A percentile compares a stretch with the other conserved stretches of the same genome.
These are phyloP conservation scores for Talaromyces sp. DNA, from an alignment of 2,329 filamentous ascomycete genomes.

Conservation along the genomic window DNA sequence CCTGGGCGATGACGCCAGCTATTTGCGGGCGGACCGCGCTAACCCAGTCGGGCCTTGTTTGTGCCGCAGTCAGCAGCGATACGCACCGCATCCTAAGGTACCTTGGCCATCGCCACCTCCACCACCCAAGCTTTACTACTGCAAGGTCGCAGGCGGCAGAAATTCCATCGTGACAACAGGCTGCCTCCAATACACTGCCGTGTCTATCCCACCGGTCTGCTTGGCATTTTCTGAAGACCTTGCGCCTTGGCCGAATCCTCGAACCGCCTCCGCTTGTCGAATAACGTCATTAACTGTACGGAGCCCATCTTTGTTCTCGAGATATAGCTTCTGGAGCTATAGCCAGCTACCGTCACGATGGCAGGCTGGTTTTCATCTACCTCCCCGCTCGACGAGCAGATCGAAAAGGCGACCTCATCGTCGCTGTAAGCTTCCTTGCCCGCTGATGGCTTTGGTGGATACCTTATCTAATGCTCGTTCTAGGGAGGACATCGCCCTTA, in stretches of 20 bases:
- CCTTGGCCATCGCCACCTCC: neutral
- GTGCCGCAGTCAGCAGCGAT: neutral
- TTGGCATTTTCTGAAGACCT: neutral
- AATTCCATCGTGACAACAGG: neutral
- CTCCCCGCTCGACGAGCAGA: constrained; percentile 91
- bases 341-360: constrained; percentile 57
- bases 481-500: constrained; percentile 93
- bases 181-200: neutral
- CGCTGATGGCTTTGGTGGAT: constrained; percentile 2
- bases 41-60: neutral
- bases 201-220: neutral
- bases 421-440: constrained; percentile 63
- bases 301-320: neutral
- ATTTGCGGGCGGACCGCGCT: neutral
- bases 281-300: constrained; percentile 10
- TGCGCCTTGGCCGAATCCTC: neutral
- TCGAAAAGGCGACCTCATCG: constrained; percentile 89
- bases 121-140: neutral
- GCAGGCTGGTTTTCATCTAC: constrained; percentile 94
- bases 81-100: neutral
- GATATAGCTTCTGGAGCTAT: neutral
- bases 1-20: constrained; percentile 30
- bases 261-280: neutral
- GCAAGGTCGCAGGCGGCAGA: neutral
- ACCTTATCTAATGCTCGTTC: constrained; percentile 1